Base-by-base conservation (phyloP, 805 yeast species). In the Kregervanrija pseudodelftensis region DNA sequence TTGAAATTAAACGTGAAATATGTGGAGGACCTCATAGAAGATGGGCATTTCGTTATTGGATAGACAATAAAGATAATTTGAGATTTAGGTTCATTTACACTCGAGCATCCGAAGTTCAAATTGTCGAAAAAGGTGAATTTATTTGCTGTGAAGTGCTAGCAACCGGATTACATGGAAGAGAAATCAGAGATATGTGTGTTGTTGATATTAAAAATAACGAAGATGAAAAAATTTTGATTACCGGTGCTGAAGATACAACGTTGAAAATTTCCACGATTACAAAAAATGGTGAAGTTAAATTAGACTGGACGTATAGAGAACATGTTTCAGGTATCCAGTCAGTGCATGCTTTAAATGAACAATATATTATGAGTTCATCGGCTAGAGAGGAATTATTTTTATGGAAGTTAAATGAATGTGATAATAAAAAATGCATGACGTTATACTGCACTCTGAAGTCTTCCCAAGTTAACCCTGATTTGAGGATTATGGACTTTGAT, bases 11-110 rank as follows among this genome's bases (percentile, higher is more conserved):
- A 40, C 75, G 80, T 46, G 87, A 80, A 49, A 63, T 72, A 11
- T 93, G 98, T 62, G 98, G 98, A 28, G 98, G 98, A 2, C 77
- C 93, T 3, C 96, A 90, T 59, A 72, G 98, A 48, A 76, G 78
- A 47, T 93, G 97, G 96, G 71, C 73, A 32, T 65, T 85, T 22
- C 48, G 54, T n/a, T 43, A 53, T 33, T 41, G 44, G 30, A 45
- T 57, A 5, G 48, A 47, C 16, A 42, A 40, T n/a, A 42, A 48
- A 5, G 50, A 55, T 4, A 51, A 53, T 3, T 34, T 56, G 10
- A 56, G 59, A 11, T 73, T 61, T 50, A 67, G 72, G 39, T 76
- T 87, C 50, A 66, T 72, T 16, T 85, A 77, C 57, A 77, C 85
- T 11, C 79, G 79, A 59, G 73, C 81, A 22, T 70, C 82, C 4